Percentiles rank a stretch among this genome's conserved stretches.
These are phyloP conservation scores for Pseudogymnoascus sp. DNA, from an alignment of 2,329 filamentous ascomycete species.

Conservation along the genomic window DNA sequence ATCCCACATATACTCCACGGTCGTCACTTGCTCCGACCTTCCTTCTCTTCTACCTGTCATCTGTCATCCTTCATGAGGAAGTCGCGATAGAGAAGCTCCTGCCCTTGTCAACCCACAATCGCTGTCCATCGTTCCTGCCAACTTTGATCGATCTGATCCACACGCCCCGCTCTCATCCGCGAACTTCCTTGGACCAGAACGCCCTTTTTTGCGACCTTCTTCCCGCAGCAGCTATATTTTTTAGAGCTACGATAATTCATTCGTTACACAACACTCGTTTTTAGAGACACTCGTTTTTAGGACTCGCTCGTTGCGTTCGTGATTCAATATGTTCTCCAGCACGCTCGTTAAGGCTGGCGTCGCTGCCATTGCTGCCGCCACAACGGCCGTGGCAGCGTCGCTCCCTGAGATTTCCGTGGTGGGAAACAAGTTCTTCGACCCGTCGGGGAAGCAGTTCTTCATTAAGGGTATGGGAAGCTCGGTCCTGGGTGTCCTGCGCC, in stretches of 20 bases:
- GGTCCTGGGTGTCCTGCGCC: neutral
- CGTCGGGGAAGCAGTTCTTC: conserved; percentile 72
- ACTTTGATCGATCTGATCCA: neutral
- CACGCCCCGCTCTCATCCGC: neutral
- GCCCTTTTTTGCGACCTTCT: neutral
- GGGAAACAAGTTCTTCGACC: conserved; percentile 79
- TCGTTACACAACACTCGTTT: neutral
- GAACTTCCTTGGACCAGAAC: neutral
- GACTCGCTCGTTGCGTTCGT: neutral
- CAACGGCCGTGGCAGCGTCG: conserved; percentile 22
- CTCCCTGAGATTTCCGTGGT: conserved; percentile 45
- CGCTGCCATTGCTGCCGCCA: conserved; percentile 20
- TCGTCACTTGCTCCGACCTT: neutral
- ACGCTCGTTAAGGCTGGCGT: conserved; percentile 17
- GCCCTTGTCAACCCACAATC: neutral
- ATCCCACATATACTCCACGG: neutral
- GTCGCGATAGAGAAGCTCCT: neutral
- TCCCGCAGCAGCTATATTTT: neutral
- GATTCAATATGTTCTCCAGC: conserved; percentile 20
- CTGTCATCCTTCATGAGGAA: neutral
- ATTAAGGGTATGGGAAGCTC: conserved; percentile 55
- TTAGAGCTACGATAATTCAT: neutral
- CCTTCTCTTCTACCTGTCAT: neutral
- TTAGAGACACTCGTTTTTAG: neutral
- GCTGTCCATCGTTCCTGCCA: neutral